Evolutionary conservation across 352 stramenopile species (phyloP).

Genomic region (Globisporangium sylvaticum): DNA sequence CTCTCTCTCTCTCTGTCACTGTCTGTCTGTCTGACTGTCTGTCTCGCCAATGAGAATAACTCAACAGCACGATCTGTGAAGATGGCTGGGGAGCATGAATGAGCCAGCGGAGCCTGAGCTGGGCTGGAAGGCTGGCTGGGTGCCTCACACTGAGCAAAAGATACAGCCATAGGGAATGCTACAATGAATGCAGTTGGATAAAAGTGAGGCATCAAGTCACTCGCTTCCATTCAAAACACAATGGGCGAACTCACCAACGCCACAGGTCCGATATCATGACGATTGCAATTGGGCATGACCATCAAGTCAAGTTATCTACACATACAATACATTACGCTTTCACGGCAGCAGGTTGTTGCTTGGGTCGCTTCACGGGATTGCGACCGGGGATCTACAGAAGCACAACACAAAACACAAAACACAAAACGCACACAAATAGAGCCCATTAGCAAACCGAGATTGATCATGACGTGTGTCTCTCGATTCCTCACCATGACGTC

Average conservation of each 20-base stretch:
- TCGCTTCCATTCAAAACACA: not conserved
- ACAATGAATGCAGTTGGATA: too few relatives aligned
- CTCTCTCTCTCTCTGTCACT: too few relatives aligned
- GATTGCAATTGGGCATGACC: not conserved
- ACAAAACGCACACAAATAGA: too few relatives aligned
- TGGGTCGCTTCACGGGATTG: constrained; percentile 55
- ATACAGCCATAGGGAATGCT: too few relatives aligned
- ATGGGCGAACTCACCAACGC: not conserved
- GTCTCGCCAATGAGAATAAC: not conserved
- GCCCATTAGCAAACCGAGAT: not conserved
- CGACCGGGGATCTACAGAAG: constrained; percentile 45
- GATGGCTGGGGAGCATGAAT: too few relatives aligned
- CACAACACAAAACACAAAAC: not conserved
- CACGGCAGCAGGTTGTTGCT: constrained; percentile 10
- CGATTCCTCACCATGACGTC: constrained; percentile 41
- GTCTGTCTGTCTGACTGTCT: too few relatives aligned
- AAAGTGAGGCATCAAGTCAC: not conserved
- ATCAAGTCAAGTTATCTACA: not conserved
- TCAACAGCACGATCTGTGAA: too few relatives aligned
- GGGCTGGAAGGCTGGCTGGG: too few relatives aligned
- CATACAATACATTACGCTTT: constrained; percentile 1
- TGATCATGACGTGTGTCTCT: not conserved
- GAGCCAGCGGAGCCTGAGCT: too few relatives aligned
- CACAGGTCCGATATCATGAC: not conserved
- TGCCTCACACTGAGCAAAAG: too few relatives aligned